Evolutionary conservation across 2,329 filamentous ascomycete species (phyloP), one percentile per base, ranked within the genome.

Genomic region (Trichothecium roseum): DNA sequence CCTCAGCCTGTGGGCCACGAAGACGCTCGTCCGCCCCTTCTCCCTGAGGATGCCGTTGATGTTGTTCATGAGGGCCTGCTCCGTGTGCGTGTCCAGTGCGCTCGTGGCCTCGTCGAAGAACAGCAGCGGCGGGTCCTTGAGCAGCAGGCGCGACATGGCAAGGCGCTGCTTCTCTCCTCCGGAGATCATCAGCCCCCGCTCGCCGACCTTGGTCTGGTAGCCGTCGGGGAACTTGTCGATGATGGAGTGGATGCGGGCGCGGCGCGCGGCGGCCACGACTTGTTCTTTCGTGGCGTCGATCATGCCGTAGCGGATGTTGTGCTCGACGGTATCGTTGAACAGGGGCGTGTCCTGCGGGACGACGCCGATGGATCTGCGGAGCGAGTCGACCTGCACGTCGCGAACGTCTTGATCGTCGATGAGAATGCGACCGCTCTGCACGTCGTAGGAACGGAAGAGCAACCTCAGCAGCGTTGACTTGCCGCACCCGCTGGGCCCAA

Each of bases 101-200:
- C 83, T 89, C 1, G 88, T 95, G 48, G 88, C 89, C 66, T 95
- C 88, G 46, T 95, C 88, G 48, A 95, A 95, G 70, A 95, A 95
- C 1, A 95, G 64, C 18, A 95, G 61, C 2, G 86, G 85, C 4
- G 88, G 86, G 45, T 95, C 84, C 56, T 95, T 95, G 39, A 95
- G 68, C 2, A 95, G 72, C 28, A 95, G 56, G 30, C 88, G 69
- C 18, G 84, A 85, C 17, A 95, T 77, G 1, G 89, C 89, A 9
- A 95, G 64, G 3, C 88, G 76, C 60, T 95, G 88, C 59, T 95
- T 95, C 63, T 95, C 89, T 22, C 88, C 88, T 3, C 85, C 88
- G 1, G 84, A 93, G 30, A 95, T 94, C 88, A 95, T 95, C 74
- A 95, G 80, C 2, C 88, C 88, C 32, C 89, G 74, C 64, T 95